Conservation (phyloP, 352 stramenopile species). For the Phytophthora brassicae region DNA sequence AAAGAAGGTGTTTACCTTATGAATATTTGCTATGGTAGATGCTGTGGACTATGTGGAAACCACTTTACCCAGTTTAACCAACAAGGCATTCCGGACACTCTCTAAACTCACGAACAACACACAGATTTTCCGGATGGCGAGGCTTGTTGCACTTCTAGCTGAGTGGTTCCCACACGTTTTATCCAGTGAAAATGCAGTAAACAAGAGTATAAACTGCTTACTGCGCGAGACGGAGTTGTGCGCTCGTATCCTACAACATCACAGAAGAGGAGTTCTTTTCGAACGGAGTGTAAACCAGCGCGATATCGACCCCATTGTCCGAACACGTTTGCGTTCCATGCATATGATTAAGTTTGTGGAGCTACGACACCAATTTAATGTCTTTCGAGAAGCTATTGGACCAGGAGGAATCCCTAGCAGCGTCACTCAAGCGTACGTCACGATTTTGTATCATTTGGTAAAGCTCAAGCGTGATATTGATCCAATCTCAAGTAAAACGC, state of each 20-base stretch:
- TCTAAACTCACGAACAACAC: conserved; percentile 54
- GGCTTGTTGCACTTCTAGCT: conserved; percentile 53
- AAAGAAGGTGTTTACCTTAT: background rate
- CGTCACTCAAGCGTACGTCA: conserved; percentile 60
- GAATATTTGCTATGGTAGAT: conserved; percentile 25
- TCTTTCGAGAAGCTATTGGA: conserved; percentile 52
- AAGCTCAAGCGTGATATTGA: conserved; percentile 26
- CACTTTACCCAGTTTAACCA: conserved; percentile 69
- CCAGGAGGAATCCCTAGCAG: conserved; percentile 38
- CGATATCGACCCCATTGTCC: conserved; percentile 54
- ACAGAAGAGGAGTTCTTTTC: conserved; percentile 67
- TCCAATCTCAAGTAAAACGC: conserved; percentile 20
- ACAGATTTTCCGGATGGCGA: conserved; percentile 56
- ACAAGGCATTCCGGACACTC: conserved; percentile 71
- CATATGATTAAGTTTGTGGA: conserved; percentile 75
- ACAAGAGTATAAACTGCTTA: conserved; percentile 52
- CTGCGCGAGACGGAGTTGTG: conserved; percentile 67
- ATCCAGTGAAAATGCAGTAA: conserved; percentile 62
- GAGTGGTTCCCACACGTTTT: conserved; percentile 66
- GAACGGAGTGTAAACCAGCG: conserved; percentile 45
- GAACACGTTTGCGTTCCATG: conserved; percentile 65
- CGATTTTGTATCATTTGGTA: conserved; percentile 57
- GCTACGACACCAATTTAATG: conserved; percentile 67
- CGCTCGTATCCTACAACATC: conserved; percentile 74
- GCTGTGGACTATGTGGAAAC: conserved; percentile 65